These are phyloP conservation scores for Capsicum pubescens DNA, from an alignment of 257 asterid genomes.

Conservation along the genomic window DNA sequence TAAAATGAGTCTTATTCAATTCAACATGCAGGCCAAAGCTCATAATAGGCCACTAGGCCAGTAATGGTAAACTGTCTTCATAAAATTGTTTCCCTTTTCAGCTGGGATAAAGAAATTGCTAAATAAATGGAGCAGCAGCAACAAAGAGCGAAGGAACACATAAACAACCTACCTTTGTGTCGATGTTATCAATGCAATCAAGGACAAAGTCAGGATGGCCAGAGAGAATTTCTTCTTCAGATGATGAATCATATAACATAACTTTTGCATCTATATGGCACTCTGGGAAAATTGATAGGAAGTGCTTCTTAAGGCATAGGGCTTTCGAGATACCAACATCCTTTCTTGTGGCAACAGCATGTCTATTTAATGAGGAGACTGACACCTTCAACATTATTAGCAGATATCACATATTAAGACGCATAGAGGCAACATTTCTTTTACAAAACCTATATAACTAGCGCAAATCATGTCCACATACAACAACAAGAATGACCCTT, in stretches of 20 bases:
- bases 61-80: neutral
- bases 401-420: neutral
- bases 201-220: constrained; percentile 90
- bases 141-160: neutral
- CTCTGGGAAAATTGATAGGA: constrained; percentile 81
- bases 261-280: constrained; percentile 90
- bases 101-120: neutral
- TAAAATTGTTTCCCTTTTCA: neutral
- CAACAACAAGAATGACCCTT: neutral
- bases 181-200: constrained; percentile 96
- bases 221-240: constrained; percentile 90
- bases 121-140: neutral
- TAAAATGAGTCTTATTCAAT: neutral
- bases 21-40: constrained; percentile 5
- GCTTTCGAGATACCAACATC: constrained; percentile 96
- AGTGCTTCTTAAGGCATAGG: constrained; percentile 85
- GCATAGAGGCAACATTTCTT: neutral
- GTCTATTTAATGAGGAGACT: constrained; percentile 94
- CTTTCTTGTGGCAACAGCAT: constrained; percentile 95
- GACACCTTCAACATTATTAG: constrained; percentile 65
- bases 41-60: neutral
- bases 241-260: constrained; percentile 73
- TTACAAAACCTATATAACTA: neutral
- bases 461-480: neutral
- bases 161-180: constrained; percentile 72